phyloP scores from a whole-genome alignment of 23 red algal genomes.

The Gracilariopsis chorda region DNA sequence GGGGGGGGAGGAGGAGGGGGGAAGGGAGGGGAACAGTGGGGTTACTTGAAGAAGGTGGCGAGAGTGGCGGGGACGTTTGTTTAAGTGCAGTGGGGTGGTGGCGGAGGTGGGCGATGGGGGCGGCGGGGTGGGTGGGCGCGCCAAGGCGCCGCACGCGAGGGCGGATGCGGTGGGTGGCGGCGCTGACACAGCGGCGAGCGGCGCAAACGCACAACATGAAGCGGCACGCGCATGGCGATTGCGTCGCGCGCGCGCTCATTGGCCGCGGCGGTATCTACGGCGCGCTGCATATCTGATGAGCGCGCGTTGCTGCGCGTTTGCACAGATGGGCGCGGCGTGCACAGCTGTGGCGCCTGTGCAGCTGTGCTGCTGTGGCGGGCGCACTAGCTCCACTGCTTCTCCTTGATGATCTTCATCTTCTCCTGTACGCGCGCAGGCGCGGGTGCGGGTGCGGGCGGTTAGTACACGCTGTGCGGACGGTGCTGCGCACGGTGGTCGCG shows the following conservation, averaged over 20 bases:
- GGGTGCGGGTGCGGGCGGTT: background rate
- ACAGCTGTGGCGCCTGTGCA: background rate
- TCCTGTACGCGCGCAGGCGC: background rate
- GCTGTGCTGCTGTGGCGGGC: background rate
- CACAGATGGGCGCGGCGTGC: background rate
- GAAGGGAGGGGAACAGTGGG: background rate
- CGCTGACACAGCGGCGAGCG: background rate
- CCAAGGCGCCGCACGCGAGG: background rate
- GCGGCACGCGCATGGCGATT: background rate
- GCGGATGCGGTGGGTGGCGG: background rate
- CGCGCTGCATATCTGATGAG: no score
- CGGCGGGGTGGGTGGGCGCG: background rate
- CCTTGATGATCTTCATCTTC: slow-evolving; percentile 57
- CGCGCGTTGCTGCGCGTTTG: background rate
- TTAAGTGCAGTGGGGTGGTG: no score
- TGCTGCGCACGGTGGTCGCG: background rate
- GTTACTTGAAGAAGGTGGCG: background rate
- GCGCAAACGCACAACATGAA: background rate
- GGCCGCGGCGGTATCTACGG: no score
- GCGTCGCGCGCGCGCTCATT: background rate
- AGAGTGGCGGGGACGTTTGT: background rate
- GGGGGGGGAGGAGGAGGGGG: background rate
- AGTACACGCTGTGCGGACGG: background rate
- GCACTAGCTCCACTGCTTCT: slow-evolving; percentile 26
- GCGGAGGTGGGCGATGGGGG: background rate